Percentiles rank a stretch among this genome's conserved stretches.
These are phyloP conservation scores for Arbutus unedo DNA, from an alignment of 148 eudicot species.

Conservation along the genomic window DNA sequence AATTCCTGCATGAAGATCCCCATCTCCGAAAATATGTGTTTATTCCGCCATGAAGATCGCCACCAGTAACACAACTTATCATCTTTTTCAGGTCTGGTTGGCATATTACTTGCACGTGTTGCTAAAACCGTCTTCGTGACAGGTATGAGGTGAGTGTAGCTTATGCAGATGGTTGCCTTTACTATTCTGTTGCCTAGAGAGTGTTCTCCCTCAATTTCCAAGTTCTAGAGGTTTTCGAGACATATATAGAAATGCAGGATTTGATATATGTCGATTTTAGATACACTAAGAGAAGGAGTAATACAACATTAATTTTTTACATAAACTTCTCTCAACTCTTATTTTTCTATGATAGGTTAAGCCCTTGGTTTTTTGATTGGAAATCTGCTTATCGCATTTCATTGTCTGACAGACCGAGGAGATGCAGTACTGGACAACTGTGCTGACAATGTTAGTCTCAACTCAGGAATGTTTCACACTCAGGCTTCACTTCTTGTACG, in stretches of 20 bases:
- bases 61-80: slow-evolving; percentile 17
- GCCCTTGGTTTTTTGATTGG: neutral
- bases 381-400: no score
- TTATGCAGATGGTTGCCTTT: neutral
- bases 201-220: neutral
- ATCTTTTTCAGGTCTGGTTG: slow-evolving; percentile 80
- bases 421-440: slow-evolving; percentile 73
- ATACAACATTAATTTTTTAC: no score
- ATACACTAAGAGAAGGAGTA: neutral
- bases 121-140: slow-evolving; percentile 76
- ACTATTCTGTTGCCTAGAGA: neutral
- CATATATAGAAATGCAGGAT: neutral
- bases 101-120: slow-evolving; percentile 75
- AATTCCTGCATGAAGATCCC: neutral
- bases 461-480: slow-evolving; percentile 44
- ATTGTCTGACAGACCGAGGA: slow-evolving; percentile 56
- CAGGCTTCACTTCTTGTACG: slow-evolving; percentile 68
- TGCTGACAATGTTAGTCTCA: slow-evolving; percentile 58
- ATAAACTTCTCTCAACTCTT: neutral
- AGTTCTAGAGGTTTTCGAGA: neutral
- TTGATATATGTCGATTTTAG: neutral
- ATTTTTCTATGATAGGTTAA: neutral
- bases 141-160: slow-evolving; percentile 40
- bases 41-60: neutral
- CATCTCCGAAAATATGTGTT: neutral